Conservation (phyloP, 495 filamentous ascomycete genomes). For the Aspergillus bertholletiae region DNA sequence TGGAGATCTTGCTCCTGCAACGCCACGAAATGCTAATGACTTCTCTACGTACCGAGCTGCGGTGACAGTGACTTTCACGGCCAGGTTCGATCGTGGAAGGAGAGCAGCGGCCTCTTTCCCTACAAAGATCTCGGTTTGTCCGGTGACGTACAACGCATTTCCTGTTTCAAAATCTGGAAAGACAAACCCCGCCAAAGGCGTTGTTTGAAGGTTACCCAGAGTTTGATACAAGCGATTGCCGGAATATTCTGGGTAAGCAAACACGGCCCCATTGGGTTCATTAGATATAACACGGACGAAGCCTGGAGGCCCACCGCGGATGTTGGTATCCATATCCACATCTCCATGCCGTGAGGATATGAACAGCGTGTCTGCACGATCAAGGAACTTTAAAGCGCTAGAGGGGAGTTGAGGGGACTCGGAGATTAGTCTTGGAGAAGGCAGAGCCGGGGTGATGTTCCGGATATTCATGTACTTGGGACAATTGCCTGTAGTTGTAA, state of each 20-base stretch:
- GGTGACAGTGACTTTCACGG: conserved; percentile 59
- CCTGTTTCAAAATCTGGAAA: conserved; percentile 70
- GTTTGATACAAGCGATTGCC: conserved; percentile 82
- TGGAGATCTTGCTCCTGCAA: conserved; percentile 54
- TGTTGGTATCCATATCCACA: conserved; percentile 79
- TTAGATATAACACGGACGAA: conserved; percentile 64
- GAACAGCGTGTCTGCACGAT: conserved; percentile 72
- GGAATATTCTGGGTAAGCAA: conserved; percentile 77
- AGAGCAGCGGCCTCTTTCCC: conserved; percentile 54
- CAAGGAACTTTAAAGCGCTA: conserved; percentile 55
- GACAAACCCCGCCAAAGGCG: conserved; percentile 59
- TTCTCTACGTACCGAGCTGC: conserved; percentile 59
- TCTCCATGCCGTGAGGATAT: conserved; percentile 60
- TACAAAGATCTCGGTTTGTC: conserved; percentile 58
- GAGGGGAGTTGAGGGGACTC: conserved; percentile 35
- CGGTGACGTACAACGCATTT: conserved; percentile 68
- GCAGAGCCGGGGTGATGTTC: conserved; percentile 50
- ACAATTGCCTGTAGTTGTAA: conserved; percentile 56
- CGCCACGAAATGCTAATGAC: conserved; percentile 65
- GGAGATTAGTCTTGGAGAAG: conserved; percentile 50
- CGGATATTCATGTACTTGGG: conserved; percentile 82
- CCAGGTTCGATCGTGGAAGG: conserved; percentile 68
- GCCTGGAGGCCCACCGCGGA: conserved; percentile 70
- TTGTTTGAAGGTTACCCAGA: conserved; percentile 67
- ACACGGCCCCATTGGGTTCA: conserved; percentile 36